These are phyloP conservation scores for Stephanocyclus meneghinianus DNA, from an alignment of 352 stramenopile species.

Conservation along the genomic window DNA sequence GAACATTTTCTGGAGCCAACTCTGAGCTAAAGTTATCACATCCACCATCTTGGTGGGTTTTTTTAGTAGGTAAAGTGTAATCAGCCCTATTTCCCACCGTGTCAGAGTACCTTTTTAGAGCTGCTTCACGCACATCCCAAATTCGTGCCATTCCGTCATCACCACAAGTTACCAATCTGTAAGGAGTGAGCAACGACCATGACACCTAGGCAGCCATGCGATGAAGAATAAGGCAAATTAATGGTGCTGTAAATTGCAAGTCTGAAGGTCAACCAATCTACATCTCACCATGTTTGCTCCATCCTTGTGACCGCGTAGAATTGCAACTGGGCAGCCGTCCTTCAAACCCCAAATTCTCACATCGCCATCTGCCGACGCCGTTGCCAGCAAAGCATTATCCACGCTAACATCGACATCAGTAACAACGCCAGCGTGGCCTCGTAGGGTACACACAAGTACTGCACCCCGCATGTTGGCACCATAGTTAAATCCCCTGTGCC, in stretches of 20 bases:
- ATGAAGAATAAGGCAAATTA: not conserved
- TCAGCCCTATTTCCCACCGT: constrained; percentile 52
- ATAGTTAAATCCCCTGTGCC: constrained; percentile 37
- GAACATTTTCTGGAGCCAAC: constrained; percentile 8
- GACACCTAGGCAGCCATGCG: constrained; percentile 41
- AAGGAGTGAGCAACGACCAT: constrained; percentile 74
- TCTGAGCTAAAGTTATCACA: constrained; percentile 7
- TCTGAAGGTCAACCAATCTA: not conserved
- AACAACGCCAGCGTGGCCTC: constrained; percentile 85
- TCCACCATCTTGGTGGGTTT: constrained; percentile 4
- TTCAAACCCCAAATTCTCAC: constrained; percentile 84
- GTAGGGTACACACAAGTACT: constrained; percentile 79
- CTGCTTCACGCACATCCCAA: constrained; percentile 78
- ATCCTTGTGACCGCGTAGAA: constrained; percentile 85
- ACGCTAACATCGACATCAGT: constrained; percentile 84
- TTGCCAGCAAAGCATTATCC: constrained; percentile 85
- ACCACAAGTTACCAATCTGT: constrained; percentile 63
- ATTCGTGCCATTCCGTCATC: constrained; percentile 68
- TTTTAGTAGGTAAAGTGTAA: constrained; percentile 42
- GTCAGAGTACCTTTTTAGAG: constrained; percentile 57
- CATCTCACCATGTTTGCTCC: constrained; percentile 79
- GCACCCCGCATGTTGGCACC: constrained; percentile 61
- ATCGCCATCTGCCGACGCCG: constrained; percentile 83
- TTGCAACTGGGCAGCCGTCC: constrained; percentile 81
- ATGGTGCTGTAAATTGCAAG: constrained; percentile 35